Evolutionary conservation across 2,329 filamentous ascomycete genomes (phyloP), one percentile per base, ranked within the genome.

Genomic region (Aspergillus vadensis): DNA sequence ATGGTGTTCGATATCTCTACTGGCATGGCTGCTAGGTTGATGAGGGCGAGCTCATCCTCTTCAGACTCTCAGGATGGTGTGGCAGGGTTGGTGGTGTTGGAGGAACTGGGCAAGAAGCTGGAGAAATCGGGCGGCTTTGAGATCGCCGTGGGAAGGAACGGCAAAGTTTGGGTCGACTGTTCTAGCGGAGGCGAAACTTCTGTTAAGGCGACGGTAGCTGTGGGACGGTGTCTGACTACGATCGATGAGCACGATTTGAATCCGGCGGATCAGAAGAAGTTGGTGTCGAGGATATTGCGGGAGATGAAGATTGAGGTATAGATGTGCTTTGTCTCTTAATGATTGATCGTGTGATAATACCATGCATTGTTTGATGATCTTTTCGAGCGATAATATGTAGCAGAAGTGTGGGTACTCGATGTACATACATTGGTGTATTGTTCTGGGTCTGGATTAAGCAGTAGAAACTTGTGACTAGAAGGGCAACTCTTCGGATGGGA

Each of bases 141-240:
- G 81, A 91, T 96, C 61, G 94, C 94, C 0, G 91, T 97, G 8
- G 95, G 95, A 17, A 86, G 92, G 71, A 99, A 99, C 76, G 95
- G 95, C 43, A 89, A 87, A 74, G 85, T 98, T 21, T 98, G 95
- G 92, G 90, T 98, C 14, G 88, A 94, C 71, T 92, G 90, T 66
- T 76, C 77, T 5, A 76, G 77, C 59, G 90, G 89, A 27, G 89
- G 82, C 63, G 74, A 77, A 30, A 66, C 62, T 58, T 72, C 74
- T 14, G 79, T 89, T 39, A 89, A 85, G 77, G 88, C 87, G 32
- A 88, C 92, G 7, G 80, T 97, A 63, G 84, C 87, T 0, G 90
- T 98, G 58, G 94, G 93, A 1, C 86, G 86, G 67, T 91, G 91
- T 47, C 80, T 99, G 51, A 84, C 85, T 69, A 86, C 91, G 72